These are phyloP conservation scores for Fusarium sacchari DNA, from an alignment of 2,329 filamentous ascomycete species.

Conservation along the genomic window DNA sequence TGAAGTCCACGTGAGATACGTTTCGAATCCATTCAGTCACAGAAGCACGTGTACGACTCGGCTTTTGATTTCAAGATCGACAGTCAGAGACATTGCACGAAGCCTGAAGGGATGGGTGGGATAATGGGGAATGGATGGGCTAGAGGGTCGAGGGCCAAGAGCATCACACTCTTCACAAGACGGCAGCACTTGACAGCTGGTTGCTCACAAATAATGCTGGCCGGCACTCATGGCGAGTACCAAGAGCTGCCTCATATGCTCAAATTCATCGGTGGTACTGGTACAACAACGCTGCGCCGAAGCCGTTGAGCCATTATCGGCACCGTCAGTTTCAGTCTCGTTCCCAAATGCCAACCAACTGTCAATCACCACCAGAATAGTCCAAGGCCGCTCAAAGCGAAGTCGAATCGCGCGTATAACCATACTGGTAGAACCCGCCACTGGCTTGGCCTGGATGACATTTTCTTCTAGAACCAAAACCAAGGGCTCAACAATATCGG, in stretches of 20 bases:
- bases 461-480: neutral
- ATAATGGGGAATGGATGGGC: neutral
- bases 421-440: neutral
- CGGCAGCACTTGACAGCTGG: neutral
- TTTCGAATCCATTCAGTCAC: conserved; percentile 15
- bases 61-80: conserved; percentile 7
- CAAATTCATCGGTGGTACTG: neutral
- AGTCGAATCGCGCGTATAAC: neutral
- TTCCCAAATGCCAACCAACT: neutral
- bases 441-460: conserved; percentile 3
- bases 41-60: conserved; percentile 18
- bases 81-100: neutral
- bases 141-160: neutral
- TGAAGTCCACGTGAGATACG: conserved; percentile 26
- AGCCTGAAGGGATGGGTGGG: neutral
- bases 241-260: neutral
- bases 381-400: neutral
- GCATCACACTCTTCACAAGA: neutral
- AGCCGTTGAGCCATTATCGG: neutral
- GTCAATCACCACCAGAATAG: conserved; percentile 8
- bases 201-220: neutral
- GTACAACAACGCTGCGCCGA: neutral
- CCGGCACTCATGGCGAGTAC: neutral
- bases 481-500: neutral
- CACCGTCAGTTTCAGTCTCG: conserved; percentile 3